phyloP scores from a whole-genome alignment of 495 filamentous ascomycete species.

The Aspergillus avenaceus region DNA sequence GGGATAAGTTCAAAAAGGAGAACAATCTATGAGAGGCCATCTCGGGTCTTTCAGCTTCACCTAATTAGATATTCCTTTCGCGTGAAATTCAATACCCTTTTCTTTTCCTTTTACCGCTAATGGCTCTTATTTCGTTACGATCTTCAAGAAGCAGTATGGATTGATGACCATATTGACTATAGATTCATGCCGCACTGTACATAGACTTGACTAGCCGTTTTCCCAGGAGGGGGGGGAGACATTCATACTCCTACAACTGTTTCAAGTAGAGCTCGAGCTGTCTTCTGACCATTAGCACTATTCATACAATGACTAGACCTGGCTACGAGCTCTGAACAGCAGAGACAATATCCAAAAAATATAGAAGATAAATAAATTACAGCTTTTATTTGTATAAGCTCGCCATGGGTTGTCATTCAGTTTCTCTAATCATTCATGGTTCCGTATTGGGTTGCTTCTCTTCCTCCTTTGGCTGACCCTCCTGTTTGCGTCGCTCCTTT shows the following conservation, averaged over 20 bases:
- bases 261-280: no score
- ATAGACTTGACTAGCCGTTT: slow-evolving; percentile 4
- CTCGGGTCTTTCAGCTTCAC: neutral
- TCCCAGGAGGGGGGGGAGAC: no score
- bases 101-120: slow-evolving; percentile 2
- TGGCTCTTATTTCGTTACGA: neutral
- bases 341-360: no score
- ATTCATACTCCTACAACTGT: no score
- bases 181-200: slow-evolving; percentile 3
- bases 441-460: neutral
- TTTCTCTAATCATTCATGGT: neutral
- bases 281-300: no score
- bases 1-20: slow-evolving; percentile 95
- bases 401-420: neutral
- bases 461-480: slow-evolving; percentile 34
- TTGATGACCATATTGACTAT: neutral
- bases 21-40: slow-evolving; percentile 49
- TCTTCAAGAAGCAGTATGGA: no score
- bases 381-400: neutral
- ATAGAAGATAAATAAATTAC: no score
- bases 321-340: no score
- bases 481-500: slow-evolving; percentile 45
- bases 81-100: slow-evolving; percentile 7
- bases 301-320: no score
- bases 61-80: neutral